These are phyloP conservation scores for Backusella luteola DNA, from an alignment of 192 early-diverging fungal genomes.

Conservation along the genomic window DNA sequence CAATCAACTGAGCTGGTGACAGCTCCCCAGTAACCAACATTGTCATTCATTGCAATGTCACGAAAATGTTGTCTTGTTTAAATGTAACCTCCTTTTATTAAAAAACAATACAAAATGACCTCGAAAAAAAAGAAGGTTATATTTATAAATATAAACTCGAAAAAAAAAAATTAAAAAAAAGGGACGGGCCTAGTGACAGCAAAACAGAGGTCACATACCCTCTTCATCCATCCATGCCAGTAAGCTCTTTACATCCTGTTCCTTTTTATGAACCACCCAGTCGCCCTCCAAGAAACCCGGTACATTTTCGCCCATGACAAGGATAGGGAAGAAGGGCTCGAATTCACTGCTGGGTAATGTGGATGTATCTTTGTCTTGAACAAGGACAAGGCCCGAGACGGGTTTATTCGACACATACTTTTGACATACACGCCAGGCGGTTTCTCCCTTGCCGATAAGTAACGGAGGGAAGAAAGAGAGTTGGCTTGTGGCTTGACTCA, in stretches of 20 bases:
- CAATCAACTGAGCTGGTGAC: conserved; percentile 34
- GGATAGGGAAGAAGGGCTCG: conserved; percentile 22
- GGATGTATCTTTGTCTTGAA: neutral
- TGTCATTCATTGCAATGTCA: neutral
- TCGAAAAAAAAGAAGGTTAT: neutral
- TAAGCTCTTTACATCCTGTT: neutral
- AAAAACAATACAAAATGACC: neutral
- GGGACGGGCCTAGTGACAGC: neutral
- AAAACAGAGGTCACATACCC: conserved; percentile 20
- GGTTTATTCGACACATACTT: conserved; percentile 26
- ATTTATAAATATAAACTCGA: neutral
- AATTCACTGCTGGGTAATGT: conserved; percentile 11
- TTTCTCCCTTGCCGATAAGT: conserved; percentile 12
- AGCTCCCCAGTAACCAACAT: conserved; percentile 31
- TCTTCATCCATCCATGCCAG: conserved; percentile 22
- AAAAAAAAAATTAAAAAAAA: conserved; percentile 4
- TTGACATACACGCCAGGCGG: conserved; percentile 14
- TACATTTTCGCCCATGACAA: neutral
- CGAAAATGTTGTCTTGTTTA: too few species aligned
- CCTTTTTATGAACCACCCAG: conserved; percentile 6
- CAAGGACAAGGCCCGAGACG: conserved; percentile 15
- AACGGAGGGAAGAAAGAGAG: conserved; percentile 27
- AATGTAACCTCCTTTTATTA: neutral
- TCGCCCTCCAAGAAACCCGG: conserved; percentile 10
- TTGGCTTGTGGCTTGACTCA: neutral